Evolutionary conservation across 176 grass and related monocot species (phyloP).

Genomic region (Aechmea fasciata): DNA sequence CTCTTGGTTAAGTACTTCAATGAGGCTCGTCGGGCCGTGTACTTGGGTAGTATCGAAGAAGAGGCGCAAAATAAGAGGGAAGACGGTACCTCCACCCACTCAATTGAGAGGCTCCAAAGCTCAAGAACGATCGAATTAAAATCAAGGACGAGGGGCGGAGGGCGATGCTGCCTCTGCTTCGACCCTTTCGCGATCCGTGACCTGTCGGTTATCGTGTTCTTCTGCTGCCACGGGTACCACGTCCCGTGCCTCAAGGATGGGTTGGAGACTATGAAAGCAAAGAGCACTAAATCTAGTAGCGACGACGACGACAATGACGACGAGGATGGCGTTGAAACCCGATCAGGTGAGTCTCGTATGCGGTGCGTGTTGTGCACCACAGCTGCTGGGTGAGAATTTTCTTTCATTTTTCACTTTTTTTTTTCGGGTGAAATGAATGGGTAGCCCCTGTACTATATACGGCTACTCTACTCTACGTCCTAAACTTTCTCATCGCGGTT

Average conservation of each 20-base stretch:
- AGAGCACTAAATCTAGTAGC: constrained; percentile 22
- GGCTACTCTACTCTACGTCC: too few relatives aligned
- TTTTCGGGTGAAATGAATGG: background rate
- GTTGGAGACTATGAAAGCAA: constrained; percentile 55
- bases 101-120: constrained; percentile 35
- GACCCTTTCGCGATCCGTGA: constrained; percentile 73
- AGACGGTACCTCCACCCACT: constrained; percentile 30
- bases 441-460: too few relatives aligned
- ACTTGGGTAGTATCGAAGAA: constrained; percentile 62
- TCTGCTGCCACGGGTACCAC: constrained; percentile 92
- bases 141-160: constrained; percentile 76
- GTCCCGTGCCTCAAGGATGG: constrained; percentile 60
- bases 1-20: constrained; percentile 92
- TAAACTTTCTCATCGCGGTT: too few relatives aligned
- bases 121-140: constrained; percentile 41
- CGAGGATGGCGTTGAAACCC: constrained; percentile 34
- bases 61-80: constrained; percentile 37
- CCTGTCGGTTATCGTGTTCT: constrained; percentile 74
- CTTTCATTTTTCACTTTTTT: background rate
- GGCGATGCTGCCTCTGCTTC: constrained; percentile 85
- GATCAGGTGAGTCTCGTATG: constrained; percentile 37
- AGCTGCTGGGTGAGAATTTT: constrained; percentile 39
- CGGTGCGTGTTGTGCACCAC: constrained; percentile 95
- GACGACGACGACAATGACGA: constrained; percentile 24
- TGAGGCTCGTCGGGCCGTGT: constrained; percentile 70